A percentile compares a stretch with the other conserved stretches of the same genome.
phyloP scores from a whole-genome alignment of 495 filamentous ascomycete species.

The Annulohypoxylon maeteangense region DNA sequence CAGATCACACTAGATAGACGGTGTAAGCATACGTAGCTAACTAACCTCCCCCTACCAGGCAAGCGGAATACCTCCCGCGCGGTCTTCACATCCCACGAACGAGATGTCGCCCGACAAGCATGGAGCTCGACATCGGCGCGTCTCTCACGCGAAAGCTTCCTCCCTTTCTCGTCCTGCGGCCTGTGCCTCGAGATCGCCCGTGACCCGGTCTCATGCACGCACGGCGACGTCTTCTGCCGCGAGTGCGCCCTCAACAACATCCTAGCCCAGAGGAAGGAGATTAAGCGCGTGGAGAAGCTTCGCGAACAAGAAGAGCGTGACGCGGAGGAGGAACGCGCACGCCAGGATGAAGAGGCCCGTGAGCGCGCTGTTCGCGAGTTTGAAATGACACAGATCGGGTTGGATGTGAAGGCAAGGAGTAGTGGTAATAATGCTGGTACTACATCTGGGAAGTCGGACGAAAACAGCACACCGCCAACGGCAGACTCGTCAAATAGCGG shows the following conservation, averaged over 20 bases:
- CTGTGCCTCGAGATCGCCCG: conserved; percentile 88
- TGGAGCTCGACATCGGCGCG: conserved; percentile 89
- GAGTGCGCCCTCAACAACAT: conserved; percentile 95
- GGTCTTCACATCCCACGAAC: conserved; percentile 95
- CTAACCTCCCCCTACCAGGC: conserved; percentile 55
- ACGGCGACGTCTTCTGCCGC: conserved; percentile 95
- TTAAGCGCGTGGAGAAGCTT: conserved; percentile 80
- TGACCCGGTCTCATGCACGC: conserved; percentile 76
- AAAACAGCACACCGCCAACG: background rate
- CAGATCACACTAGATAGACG: background rate
- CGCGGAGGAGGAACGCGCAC: conserved; percentile 61
- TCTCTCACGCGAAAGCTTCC: conserved; percentile 90
- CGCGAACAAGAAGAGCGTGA: conserved; percentile 67
- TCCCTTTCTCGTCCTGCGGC: conserved; percentile 89
- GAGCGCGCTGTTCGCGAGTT: conserved; percentile 69
- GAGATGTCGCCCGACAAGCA: conserved; percentile 76
- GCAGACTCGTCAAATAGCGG: conserved; percentile 39
- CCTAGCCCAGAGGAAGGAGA: conserved; percentile 90
- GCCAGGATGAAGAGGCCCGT: conserved; percentile 68
- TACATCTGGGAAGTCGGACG: conserved; percentile 22
- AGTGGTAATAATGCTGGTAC: conserved; percentile 37
- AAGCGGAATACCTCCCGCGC: conserved; percentile 97
- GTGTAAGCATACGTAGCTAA: conserved; percentile 19
- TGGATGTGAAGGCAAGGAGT: conserved; percentile 64
- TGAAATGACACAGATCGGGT: conserved; percentile 73